Evolutionary conservation across 768 basidiomycete species (phyloP), one percentile per base, ranked within the genome.

Genomic region (Rubroboletus satanas): DNA sequence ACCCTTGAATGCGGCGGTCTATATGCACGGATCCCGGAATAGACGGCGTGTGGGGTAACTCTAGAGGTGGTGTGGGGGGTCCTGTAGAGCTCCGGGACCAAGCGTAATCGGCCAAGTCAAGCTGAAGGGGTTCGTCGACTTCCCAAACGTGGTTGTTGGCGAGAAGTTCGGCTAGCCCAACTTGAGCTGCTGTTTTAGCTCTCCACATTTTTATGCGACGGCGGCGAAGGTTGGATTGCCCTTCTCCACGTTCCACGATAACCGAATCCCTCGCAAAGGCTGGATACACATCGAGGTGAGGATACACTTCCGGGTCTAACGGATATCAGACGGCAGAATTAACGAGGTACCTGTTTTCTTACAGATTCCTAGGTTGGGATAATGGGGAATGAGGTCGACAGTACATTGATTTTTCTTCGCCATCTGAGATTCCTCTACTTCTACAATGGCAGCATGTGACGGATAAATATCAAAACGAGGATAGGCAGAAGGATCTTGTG

Each of bases 11-110:
- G 8, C 83, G 81, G 49, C 77, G 60, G 21, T 79, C 82, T 32
- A 87, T 61, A 63, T 85, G 82, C 14, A 87, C 70, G 11, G 86
- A 88, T 23, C 74, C 75, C 36, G 76, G 64, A 39, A 71, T 71
- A 55, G 70, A 70, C 57, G 69, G 74, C 10, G 75, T 73, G 7
- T 69, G 49, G 11, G 73, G 67, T 3, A 78, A 78, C 32, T 74
- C 66, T 12, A 72, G 66, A 42, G 76, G 75, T 48, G 70, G 68
- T 46, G 77, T 77, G 32, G 71, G 72, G 21, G 88, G 88, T n/a
- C 88, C 88, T 3, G 70, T 68, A 7, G 88, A 88, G 8, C 85
- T 84, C 26, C 82, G 75, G 9, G 87, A 87, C 84, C 87, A 90
- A 9, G 77, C 64, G 62, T 79, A 90, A 59, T 89, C 87, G 41